Conservation (phyloP, 2,329 filamentous ascomycete genomes). For the Ceratocystis albifundus region DNA sequence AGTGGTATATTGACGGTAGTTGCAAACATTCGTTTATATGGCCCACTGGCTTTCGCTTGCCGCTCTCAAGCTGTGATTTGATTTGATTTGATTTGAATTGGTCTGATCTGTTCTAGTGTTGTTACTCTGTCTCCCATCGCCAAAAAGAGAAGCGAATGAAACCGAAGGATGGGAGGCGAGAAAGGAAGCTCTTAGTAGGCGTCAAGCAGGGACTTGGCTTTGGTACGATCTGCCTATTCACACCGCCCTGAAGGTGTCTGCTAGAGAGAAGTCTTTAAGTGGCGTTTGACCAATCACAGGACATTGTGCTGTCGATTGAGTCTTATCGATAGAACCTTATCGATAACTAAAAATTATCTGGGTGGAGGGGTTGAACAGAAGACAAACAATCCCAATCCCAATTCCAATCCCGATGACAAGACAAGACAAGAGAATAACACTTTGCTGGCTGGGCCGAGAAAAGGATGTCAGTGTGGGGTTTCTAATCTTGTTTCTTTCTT, state of each 20-base stretch:
- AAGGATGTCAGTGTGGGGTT: not conserved
- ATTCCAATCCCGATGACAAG: no score
- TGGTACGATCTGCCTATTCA: slow-evolving; percentile 12
- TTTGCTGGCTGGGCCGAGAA: not conserved
- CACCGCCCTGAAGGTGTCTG: slow-evolving; percentile 4
- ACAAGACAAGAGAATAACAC: not conserved
- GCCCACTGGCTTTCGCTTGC: not conserved
- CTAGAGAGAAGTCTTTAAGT: not conserved
- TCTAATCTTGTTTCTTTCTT: slow-evolving; percentile 1
- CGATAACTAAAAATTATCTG: not conserved
- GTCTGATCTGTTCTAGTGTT: not conserved
- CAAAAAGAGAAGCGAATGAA: not conserved
- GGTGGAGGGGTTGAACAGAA: not conserved
- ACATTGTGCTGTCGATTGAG: no score
- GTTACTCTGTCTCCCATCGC: not conserved
- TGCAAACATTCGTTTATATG: not conserved
- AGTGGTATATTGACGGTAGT: not conserved
- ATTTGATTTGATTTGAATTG: no score
- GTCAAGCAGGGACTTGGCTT: not conserved
- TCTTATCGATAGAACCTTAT: slow-evolving; percentile 5
- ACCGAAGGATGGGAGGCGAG: not conserved
- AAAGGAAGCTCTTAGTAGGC: not conserved
- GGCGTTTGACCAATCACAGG: not conserved
- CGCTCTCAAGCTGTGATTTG: not conserved
- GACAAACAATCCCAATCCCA: not conserved